Base-by-base conservation (phyloP, 2,329 filamentous ascomycete genomes). In the Chrysosporium queenslandicum region DNA sequence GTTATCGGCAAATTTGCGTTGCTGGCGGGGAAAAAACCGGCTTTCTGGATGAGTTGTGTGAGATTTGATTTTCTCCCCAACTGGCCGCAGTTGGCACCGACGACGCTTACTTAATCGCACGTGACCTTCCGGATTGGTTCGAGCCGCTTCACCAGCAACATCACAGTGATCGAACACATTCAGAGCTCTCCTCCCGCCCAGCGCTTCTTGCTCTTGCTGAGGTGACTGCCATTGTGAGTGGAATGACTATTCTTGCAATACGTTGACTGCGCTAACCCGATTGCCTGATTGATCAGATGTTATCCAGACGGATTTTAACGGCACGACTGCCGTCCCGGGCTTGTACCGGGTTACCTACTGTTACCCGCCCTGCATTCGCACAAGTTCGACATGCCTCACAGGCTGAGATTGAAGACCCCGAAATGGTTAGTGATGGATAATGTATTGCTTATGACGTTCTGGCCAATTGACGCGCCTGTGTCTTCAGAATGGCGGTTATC, bases 401-500 rank as follows among this genome's bases (percentile, higher is more conserved):
- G 60, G 60, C 65, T 43, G 66, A 69, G 50, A 47, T 64, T 36
- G 65, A 73, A 41, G 71, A 74, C 55, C 69, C 71, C 53, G 61
- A 68, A 52, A 69, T 71, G 70, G 71, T 74, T 69, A 50, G 57
- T 53, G 36, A 9, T 41, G 14, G 11, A 16, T 4, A n/a, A 14
- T 27, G 12, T 7, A 23, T 21, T 5, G 5, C 29, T 18, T 30
- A n/a, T n/a, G n/a, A n/a, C n/a, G n/a, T n/a, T n/a, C n/a, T n/a
- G n/a, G 12, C 18, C 11, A 37, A 47, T 34, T 58, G 56, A 46
- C 39, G 32, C 37, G n/a, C n/a, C 11, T 46, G 16, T 60, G 55
- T 59, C 46, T 47, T 48, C 46, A 75, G 72, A 75, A 75, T 56
- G 67, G 67, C 56, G 68, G 68, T 59, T 76, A 75, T 58, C 66